These are phyloP conservation scores for Leishmania braziliensis DNA, from an alignment of 208 protist genomes.

Conservation along the genomic window DNA sequence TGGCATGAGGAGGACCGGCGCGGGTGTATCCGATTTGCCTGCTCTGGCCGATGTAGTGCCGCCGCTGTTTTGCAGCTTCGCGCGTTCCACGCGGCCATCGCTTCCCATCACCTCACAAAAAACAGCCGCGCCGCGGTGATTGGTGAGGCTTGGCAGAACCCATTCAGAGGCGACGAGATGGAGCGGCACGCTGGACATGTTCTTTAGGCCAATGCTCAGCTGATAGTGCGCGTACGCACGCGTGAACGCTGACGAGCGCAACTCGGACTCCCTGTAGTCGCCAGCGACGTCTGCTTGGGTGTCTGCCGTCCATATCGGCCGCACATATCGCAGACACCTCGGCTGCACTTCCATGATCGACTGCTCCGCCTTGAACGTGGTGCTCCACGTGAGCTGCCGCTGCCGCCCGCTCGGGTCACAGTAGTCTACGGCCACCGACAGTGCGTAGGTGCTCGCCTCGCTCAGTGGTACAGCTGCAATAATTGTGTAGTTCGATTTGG, in stretches of 20 bases:
- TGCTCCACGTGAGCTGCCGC: slow-evolving; percentile 57
- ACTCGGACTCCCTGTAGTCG: not conserved
- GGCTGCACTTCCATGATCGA: slow-evolving; percentile 43
- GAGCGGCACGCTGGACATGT: slow-evolving; percentile 50
- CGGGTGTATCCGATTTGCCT: not conserved
- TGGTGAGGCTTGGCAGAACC: slow-evolving; percentile 9
- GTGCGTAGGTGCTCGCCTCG: slow-evolving; percentile 39
- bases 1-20: slow-evolving; percentile 25
- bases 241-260: not conserved
- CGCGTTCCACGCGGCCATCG: not conserved
- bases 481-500: slow-evolving; percentile 37
- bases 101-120: slow-evolving; percentile 2
- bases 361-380: slow-evolving; percentile 50
- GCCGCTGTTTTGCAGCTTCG: not conserved
- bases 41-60: not conserved
- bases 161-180: slow-evolving; percentile 11
- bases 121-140: slow-evolving; percentile 20
- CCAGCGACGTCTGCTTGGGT: not conserved
- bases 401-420: slow-evolving; percentile 45
- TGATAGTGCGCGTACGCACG: slow-evolving; percentile 32
- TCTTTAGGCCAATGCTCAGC: slow-evolving; percentile 47
- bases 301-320: not conserved
- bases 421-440: slow-evolving; percentile 58
- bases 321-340: slow-evolving; percentile 32
- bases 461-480: slow-evolving; percentile 23